Evolutionary conservation across 2,329 filamentous ascomycete species (phyloP), one percentile per base, ranked within the genome.

Genomic region (Penicillium occitanis): DNA sequence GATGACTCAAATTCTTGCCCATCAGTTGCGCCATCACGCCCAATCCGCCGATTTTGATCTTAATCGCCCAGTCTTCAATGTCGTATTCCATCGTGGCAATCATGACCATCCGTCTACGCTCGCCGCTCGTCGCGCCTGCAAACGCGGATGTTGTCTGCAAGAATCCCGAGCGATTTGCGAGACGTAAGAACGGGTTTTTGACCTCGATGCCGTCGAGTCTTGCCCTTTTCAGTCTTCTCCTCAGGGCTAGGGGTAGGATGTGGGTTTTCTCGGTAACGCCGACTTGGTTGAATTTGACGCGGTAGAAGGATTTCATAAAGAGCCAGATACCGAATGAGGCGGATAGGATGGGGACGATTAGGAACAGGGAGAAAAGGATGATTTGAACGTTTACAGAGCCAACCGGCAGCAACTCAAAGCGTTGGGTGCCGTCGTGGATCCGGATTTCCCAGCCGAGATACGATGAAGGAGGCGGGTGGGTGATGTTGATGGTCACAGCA

Each of bases 51-150:
- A 90, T 90, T 77, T 90, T 90, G 77, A 90, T 87, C 76, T 89
- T 90, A 77, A 90, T 88, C 3, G 77, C 82, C 86, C 88, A 90
- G 72, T 90, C 88, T 64, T 88, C 86, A 67, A 90, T 90, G 68
- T 90, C 87, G 75, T 90, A 90, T 74, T 90, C 88, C 86, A 90
- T 89, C 6, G 88, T 90, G 13, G 87, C 88, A 63, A 90, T 88
- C 25, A 90, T 81, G 1, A 89, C 85, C 37, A 84, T 89, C n/a
- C 85, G 79, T 53, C 80, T 68, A 42, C 70, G 73, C 22, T 79
- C 60, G 2, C 66, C 60, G 5, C 50, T 75, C n/a, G 70, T 69
- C 48, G 71, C 73, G 40, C 69, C 70, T 35, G 72, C 73, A 60
- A 78, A 76, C 0, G 73, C 75, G 25, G 77, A 73, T 6, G 70